Base-by-base conservation (phyloP, 2,329 filamentous ascomycete genomes). In the Dactylellina leptospora region DNA sequence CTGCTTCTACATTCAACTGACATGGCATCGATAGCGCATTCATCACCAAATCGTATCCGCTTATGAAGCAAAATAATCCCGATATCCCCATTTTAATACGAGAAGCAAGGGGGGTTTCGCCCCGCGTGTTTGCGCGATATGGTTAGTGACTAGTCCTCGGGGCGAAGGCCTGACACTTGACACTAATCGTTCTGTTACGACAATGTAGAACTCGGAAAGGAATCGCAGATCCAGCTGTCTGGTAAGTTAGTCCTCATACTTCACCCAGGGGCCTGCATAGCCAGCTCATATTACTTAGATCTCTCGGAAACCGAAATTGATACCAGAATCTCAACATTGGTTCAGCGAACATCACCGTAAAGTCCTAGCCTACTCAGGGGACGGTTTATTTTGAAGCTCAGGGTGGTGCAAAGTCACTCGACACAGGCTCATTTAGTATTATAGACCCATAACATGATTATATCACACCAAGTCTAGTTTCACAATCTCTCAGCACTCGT, bases 21-120 rank as follows among this genome's bases (percentile, higher is more conserved):
- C n/a, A n/a, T n/a, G n/a, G n/a, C n/a, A n/a, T n/a, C n/a, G n/a
- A n/a, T n/a, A 97, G 95, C 81, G 88, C 90, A 27, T 99, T 99
- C 83, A 85, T 99, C 76, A 89, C 89, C 75, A 88, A 91, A 80
- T 88, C 92, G 76, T 99, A 99, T 82, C 95, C 95, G 48, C 95
- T 91, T 72, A 97, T 99, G 93, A 99, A 99, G 88, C 96, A 96
- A 85, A 91, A 93, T 85, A 99, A 99, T 84, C 95, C 95, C 64
- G 84, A 90, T 81, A 93, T 86, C 51, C 95, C 95, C 60, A 97
- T 99, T 82, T 84, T 99, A 84, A 88, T 99, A 78, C 91, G 95
- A 79, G 95, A 97, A 84, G 95, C 93, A 58, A 83, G 87, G 77
- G 92, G 91, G 78, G 91, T 91, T 60, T 83, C 90, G 80, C 93